Evolutionary conservation across 2,329 filamentous ascomycete species (phyloP), one percentile per base, ranked within the genome.

Genomic region (Canariomyces notabilis): DNA sequence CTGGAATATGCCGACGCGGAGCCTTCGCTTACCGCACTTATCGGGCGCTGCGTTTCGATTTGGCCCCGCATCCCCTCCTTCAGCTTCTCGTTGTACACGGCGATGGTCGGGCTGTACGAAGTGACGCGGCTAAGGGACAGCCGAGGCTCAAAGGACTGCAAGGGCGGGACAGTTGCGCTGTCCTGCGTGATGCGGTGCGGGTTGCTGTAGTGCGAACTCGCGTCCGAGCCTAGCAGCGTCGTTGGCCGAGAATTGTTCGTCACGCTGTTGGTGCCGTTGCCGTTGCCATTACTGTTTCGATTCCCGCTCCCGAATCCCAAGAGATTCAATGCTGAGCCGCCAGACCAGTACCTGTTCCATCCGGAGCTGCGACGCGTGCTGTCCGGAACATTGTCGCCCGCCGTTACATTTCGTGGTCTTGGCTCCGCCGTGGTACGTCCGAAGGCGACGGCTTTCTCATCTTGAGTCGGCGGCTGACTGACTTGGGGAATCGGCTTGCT

Each of bases 261-360:
- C 20, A 44, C 32, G 37, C 42, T 62, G 15, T 58, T 59, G 34
- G 59, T 57, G 55, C 59, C 61, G 29, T 58, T 38, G 37, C n/a
- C 43, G 48, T 34, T 46, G 37, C 26, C 37, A 32, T 34, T 50
- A 22, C 33, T 35, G 41, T 54, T 67, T 29, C 59, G 64, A 42
- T 62, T 61, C 44, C 65, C 65, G 40, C 61, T 66, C 12, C 77
- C 79, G 42, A 82, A 77, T 12, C 80, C 81, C 6, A 86, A 69
- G 19, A 84, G 76, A 58, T 83, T 83, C 46, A 83, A 67, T 6
- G 82, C 77, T 54, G 83, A 85, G 43, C 84, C 85, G 41, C 83
- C 83, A 12, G 83, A 86, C 77, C 85, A 89, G 65, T 88, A 89
- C 43, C 79, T 72, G 63, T 87, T 87, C 85, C 85, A 89, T 38